Evolutionary conservation across 2,329 filamentous ascomycete genomes (phyloP), one percentile per base, ranked within the genome.

Genomic region (Aspergillus sp.): DNA sequence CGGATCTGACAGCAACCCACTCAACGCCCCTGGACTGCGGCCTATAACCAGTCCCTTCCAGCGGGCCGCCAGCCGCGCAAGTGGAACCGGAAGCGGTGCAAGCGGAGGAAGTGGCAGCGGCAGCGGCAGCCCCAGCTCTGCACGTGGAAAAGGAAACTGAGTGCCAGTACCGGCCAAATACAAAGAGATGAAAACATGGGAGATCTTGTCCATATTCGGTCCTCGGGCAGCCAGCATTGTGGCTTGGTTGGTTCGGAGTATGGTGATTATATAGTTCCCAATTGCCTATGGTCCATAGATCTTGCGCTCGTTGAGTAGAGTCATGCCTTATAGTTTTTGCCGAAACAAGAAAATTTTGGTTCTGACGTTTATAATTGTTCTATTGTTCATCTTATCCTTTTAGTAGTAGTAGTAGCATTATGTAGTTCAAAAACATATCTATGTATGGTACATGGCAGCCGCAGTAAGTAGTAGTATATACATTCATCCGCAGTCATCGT

Each of bases 51-150:
- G 73, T 41, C 72, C 75, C 45, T 76, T 75, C 51, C 71, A 70
- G 34, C 69, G 73, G 63, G 71, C 68, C 37, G 79, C 75, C 50
- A 82, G 80, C 67, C 77, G 79, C 59, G 79, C 76, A 50, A 82
- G 81, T 61, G 80, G 79, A 47, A 69, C 70, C 70, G 72, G 78
- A 61, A 76, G 77, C 69, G 60, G 79, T 67, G 69, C 77, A 66
- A 68, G 72, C 52, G 74, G 72, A 41, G 69, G 78, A 67, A 67
- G 73, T 51, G 73, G 72, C 41, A 77, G 75, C 63, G 74, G 73
- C 49, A 75, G 68, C 57, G 73, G 70, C 54, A 78, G 75, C 64
- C 76, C 76, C 22, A 69, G 68, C 57, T 77, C 75, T 59, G 66
- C 66, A 15, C 68, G 68, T 52, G 73, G 71, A 53, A 74, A 72